Evolutionary conservation across 179 eudicot species (phyloP), one percentile per base, ranked within the genome.

Genomic region (Spinacia oleracea): DNA sequence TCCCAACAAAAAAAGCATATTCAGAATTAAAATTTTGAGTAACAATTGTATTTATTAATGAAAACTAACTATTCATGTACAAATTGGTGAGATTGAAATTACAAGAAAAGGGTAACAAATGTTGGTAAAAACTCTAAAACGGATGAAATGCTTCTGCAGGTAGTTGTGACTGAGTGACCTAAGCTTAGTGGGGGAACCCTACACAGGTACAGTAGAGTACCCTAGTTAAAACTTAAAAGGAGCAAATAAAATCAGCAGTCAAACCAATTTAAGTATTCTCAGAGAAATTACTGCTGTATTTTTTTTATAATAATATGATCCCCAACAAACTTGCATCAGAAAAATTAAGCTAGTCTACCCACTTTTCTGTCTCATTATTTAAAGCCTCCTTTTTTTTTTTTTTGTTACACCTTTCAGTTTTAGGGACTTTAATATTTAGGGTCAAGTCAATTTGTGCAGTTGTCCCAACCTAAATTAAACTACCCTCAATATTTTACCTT

Each of bases 301-400:
- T n/a, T 43, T 10, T 65, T 34, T n/a, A 73, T 68, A 63, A 62
- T 21, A 16, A 71, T 56, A 51, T 46, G 55, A 77, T 21, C 27
- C 69, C 86, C 83, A 77, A 83, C 83, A 80, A 80, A 83, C 81
- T 46, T 79, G 59, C 23, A 50, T n/a, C 76, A 70, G 79, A 78
- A 82, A 69, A 40, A 78, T 78, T 78, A 79, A 82, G 79, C 79
- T 38, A 34, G 23, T 70, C 78, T 83, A 83, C 85, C 85, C 72
- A 83, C 80, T 80, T 71, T 50, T 72, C 85, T 80, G 83, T 55
- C 10, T 6, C 42, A 75, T 45, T 72, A 80, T 83, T 83, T 63
- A 79, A 76, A 72, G 78, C 85, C 53, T n/a, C 64, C 48, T 76
- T 38, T 1, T 35, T 38, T 38, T 38, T 38, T 34, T 40, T 5